Evolutionary conservation across 805 yeast genomes (phyloP), one percentile per base, ranked within the genome.

Genomic region (Sugiyamaella lignohabitans): DNA sequence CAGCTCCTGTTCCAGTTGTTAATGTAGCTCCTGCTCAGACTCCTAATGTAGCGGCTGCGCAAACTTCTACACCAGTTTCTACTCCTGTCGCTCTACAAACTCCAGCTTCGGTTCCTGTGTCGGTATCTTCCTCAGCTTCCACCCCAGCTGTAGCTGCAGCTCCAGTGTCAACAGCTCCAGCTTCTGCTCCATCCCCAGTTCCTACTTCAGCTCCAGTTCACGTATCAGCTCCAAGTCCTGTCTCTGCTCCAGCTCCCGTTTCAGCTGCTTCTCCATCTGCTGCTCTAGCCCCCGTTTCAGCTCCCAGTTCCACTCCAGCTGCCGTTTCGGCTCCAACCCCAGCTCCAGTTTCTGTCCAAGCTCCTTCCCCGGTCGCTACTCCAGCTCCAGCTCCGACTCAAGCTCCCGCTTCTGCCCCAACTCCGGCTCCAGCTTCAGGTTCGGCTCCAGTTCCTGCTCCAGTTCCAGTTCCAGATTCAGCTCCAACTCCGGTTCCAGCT

Each of bases 131-230:
- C n/a, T 8, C 38, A 10, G 38, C 38, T 16, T n/a, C 38, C n/a
- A n/a, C 8, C 8, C 14, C 8, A n/a, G n/a, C n/a, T n/a, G n/a
- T n/a, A n/a, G n/a, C n/a, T n/a, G n/a, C 23, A 11, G 14, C 29
- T 38, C 29, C 20, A 20, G 23, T 38, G 14, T 14, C 11, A 19
- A 5, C 23, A 38, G 43, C 32, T 22, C 43, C 43, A 22, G 43
- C 43, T 46, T 27, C 39, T 43, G 19, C 50, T 40, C 45, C 21
- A 40, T 37, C 29, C 19, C 39, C 34, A 17, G 20, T 32, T 29
- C 27, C 21, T 19, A 19, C 20, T 38, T 42, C 23, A 16, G 27
- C 21, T 20, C 47, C 45, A 5, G 46, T 36, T 43, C 47, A 47
- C 19, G 44, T 16, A 11, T 16, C 44, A 5, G 47, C 16, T 38